Percentiles rank a stretch among this genome's conserved stretches.
phyloP scores from a whole-genome alignment of 2,329 filamentous ascomycete genomes.

The Paecilomyces variotii region DNA sequence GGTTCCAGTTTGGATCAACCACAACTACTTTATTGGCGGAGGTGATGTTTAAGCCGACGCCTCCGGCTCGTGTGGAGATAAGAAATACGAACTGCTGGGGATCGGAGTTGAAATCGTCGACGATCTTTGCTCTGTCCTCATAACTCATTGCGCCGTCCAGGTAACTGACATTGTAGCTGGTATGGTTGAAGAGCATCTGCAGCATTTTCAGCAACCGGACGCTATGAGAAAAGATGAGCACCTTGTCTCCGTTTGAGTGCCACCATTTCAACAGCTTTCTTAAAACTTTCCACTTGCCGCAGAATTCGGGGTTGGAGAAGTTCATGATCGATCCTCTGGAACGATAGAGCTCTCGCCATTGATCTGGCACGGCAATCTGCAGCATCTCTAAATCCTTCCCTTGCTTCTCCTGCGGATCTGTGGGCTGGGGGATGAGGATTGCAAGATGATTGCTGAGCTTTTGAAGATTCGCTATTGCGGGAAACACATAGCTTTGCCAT shows the following conservation, averaged over 20 bases:
- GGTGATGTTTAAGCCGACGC: constrained; percentile 91
- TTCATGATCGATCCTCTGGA: constrained; percentile 71
- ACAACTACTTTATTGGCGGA: constrained; percentile 98
- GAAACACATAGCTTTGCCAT: constrained; percentile 77
- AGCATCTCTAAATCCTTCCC: constrained; percentile 68
- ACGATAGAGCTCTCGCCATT: constrained; percentile 66
- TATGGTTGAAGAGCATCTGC: constrained; percentile 76
- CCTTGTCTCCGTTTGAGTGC: constrained; percentile 85
- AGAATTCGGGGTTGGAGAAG: constrained; percentile 81
- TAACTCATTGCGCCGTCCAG: constrained; percentile 78
- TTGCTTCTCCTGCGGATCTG: constrained; percentile 63
- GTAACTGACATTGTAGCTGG: constrained; percentile 84
- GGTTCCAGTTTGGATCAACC: constrained; percentile 97
- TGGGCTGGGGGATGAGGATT: constrained; percentile 63
- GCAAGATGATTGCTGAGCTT: constrained; percentile 92
- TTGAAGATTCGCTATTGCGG: constrained; percentile 70
- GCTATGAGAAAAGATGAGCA: constrained; percentile 89
- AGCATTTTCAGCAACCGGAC: constrained; percentile 79
- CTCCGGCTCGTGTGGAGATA: constrained; percentile 88
- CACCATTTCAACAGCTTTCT: constrained; percentile 82
- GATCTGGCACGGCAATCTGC: constrained; percentile 63
- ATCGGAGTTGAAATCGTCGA: constrained; percentile 88
- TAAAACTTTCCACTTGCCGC: constrained; percentile 92
- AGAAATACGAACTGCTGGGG: constrained; percentile 86
- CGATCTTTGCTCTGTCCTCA: constrained; percentile 70